Conservation (phyloP, 2,329 filamentous ascomycete genomes). For the Scortechinia acanthostroma region DNA sequence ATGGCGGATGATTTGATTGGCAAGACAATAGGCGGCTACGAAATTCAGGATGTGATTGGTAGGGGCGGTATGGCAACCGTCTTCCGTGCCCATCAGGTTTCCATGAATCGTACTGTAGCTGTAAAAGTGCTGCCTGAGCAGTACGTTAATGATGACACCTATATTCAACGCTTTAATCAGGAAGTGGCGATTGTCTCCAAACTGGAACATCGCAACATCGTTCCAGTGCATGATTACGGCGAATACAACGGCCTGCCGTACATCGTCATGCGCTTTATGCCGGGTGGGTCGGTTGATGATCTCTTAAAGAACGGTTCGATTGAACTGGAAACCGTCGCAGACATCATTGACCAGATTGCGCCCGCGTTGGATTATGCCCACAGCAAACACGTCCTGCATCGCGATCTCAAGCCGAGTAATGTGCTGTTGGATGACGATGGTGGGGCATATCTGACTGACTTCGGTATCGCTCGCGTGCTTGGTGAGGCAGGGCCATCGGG, state of each 20-base stretch:
- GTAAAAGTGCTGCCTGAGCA: not conserved
- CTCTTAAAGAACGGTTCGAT: no score
- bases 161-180: not conserved
- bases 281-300: not conserved
- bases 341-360: no score
- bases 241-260: not conserved
- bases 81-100: not conserved
- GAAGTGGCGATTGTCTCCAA: not conserved
- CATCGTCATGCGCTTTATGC: not conserved
- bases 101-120: no score
- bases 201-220: not conserved
- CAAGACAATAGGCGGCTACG: not conserved
- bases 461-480: not conserved
- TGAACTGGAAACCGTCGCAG: no score
- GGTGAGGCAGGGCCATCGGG: slow-evolving; percentile 24
- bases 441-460: not conserved
- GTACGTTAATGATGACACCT: not conserved
- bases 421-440: slow-evolving; percentile 75
- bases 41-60: not conserved
- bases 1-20: not conserved
- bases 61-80: not conserved
- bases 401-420: not conserved
- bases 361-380: not conserved
- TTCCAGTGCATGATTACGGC: not conserved
- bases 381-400: not conserved